phyloP scores from a whole-genome alignment of 441 rosid species.

The Omphalea diandra region DNA sequence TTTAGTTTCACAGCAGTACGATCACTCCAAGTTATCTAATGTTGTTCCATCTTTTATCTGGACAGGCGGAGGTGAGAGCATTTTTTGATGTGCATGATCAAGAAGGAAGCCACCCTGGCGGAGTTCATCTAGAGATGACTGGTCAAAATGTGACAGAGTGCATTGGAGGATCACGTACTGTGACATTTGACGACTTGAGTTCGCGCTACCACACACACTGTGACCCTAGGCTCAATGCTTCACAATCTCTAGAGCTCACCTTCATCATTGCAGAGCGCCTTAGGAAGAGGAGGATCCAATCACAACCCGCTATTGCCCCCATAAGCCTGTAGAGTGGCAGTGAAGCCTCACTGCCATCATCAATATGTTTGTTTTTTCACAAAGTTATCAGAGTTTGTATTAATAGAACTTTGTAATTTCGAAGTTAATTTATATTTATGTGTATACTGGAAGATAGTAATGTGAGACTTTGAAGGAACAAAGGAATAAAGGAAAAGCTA shows the following conservation, averaged over 20 bases:
- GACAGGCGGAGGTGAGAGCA: conserved; percentile 90
- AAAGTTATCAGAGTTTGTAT: not conserved
- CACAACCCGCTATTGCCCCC: conserved; percentile 31
- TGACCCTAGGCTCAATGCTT: conserved; percentile 91
- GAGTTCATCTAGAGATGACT: conserved; percentile 91
- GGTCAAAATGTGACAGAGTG: conserved; percentile 97
- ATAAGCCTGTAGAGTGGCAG: conserved; percentile 27
- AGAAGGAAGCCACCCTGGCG: conserved; percentile 95
- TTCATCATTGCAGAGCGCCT: conserved; percentile 95
- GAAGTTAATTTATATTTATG: conserved; percentile 27
- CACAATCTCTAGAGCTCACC: conserved; percentile 89
- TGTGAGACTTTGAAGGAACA: conserved; percentile 17
- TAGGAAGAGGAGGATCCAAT: conserved; percentile 75
- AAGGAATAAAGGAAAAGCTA: conserved; percentile 22
- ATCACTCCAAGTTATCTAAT: not conserved
- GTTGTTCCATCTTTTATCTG: not conserved
- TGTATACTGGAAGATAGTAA: conserved; percentile 22
- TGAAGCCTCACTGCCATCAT: not conserved
- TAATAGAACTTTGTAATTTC: not conserved
- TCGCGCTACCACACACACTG: conserved; percentile 95
- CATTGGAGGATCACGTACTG: conserved; percentile 86
- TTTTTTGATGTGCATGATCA: conserved; percentile 97
- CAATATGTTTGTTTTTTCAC: conserved; percentile 1
- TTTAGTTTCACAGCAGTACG: not conserved
- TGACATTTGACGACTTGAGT: conserved; percentile 88